Percentiles rank a stretch among this genome's conserved stretches.
Evolutionary conservation across 2,329 filamentous ascomycete species (phyloP).

Genomic region (Epichloe sibirici): DNA sequence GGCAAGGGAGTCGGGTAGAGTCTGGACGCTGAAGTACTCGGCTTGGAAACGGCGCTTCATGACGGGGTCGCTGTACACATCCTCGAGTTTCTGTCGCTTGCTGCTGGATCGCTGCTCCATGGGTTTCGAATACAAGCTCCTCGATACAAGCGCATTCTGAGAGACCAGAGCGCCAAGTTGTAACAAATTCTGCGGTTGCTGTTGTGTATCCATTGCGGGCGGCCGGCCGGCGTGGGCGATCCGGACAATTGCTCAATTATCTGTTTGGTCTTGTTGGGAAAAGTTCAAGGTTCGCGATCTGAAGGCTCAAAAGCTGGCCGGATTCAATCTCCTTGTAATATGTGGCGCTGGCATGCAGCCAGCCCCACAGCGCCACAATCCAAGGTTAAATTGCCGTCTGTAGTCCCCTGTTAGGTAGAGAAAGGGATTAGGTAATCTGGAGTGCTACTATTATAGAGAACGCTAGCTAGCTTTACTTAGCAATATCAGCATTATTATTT

Average conservation of each 20-base stretch:
- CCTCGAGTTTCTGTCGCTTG: slow-evolving; percentile 28
- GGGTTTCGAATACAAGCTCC: slow-evolving; percentile 19
- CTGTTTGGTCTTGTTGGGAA: background rate
- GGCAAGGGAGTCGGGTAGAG: slow-evolving; percentile 65
- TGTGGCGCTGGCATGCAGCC: slow-evolving; percentile 15
- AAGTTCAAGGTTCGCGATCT: slow-evolving; percentile 7
- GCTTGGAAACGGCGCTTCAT: slow-evolving; percentile 42
- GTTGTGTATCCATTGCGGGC: slow-evolving; percentile 21
- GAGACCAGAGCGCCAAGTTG: slow-evolving; percentile 22
- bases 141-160: slow-evolving; percentile 22
- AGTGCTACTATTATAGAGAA: no score
- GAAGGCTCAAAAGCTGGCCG: background rate
- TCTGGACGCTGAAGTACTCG: slow-evolving; percentile 69
- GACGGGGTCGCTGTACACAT: slow-evolving; percentile 20
- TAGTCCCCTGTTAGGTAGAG: no score
- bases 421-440: no score
- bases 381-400: no score
- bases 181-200: slow-evolving; percentile 20
- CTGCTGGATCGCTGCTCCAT: slow-evolving; percentile 12
- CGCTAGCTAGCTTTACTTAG: no score
- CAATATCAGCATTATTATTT: no score
- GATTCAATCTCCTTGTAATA: no score
- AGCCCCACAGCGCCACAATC: slow-evolving; percentile 3
- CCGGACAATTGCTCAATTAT: background rate
- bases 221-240: background rate